Evolutionary conservation across 75 land plant species (phyloP), one percentile per base, ranked within the genome.

Genomic region (Picea sitchensis): DNA sequence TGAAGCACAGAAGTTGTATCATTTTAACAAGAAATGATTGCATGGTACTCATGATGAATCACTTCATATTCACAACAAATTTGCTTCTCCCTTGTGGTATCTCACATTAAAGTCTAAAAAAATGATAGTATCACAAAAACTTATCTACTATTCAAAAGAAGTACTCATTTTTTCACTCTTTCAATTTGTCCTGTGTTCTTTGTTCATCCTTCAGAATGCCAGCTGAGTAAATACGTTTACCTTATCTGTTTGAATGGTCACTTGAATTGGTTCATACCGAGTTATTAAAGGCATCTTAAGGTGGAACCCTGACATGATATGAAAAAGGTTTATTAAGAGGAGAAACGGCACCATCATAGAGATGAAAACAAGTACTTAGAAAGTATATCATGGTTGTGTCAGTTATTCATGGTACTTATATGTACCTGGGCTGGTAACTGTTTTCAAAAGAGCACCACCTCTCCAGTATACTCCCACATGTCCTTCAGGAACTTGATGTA

Each of bases 391-490:
- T 9, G 11, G 56, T 51, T 51, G 56, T 51, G 56, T 51, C 12
- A 51, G 1, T 51, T 1, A 51, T 51, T 51, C 11, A 51, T 51
- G 56, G 56, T 51, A 51, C 56, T 51, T 9, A 57, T 34, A 61
- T 31, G 61, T 31, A 96, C 99, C 99, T 86, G 99, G 99, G 41
- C 83, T 87, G 4, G 99, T 89, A 41, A 92, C 89, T 32, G 90
- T 88, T 60, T 96, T 84, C 60, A 94, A 80, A 77, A 96, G 93
- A 14, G 99, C 99, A 67, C 99, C 99, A 76, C 99, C 96, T 68
- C 93, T 90, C 94, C 95, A 96, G 58, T 96, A 96, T 3, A 89
- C 96, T 44, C 99, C 96, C 78, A 96, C 99, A 89, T 96, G 96
- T 61, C 99, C 99, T 82, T 96, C 99, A 11, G 99, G 96, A 69